These are phyloP conservation scores for Calocera cornea DNA, from an alignment of 768 basidiomycete species.

Conservation along the genomic window DNA sequence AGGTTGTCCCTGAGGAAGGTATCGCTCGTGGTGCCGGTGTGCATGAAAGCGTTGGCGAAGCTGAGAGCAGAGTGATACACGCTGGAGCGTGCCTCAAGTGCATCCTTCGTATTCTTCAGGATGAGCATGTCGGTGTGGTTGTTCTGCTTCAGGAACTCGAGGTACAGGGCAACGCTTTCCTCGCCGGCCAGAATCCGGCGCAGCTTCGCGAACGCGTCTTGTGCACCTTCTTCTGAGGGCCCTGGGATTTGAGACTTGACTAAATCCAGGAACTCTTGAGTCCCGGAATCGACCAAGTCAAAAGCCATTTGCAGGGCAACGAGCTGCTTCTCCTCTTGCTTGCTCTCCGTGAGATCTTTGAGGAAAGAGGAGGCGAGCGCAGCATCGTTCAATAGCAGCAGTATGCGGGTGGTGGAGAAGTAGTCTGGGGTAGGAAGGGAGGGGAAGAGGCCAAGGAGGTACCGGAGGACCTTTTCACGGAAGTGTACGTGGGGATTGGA, in stretches of 20 bases:
- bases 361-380: constrained; percentile 63
- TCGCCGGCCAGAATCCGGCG: constrained; percentile 78
- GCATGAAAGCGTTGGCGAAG: constrained; percentile 94
- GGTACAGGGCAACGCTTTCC: constrained; percentile 81
- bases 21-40: constrained; percentile 95
- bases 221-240: constrained; percentile 45
- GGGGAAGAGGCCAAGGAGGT: constrained; percentile 70
- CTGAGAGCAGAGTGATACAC: constrained; percentile 96
- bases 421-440: constrained; percentile 49
- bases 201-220: constrained; percentile 52
- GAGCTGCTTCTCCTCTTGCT: constrained; percentile 36
- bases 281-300: constrained; percentile 85
- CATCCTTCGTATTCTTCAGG: constrained; percentile 89
- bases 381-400: constrained; percentile 78
- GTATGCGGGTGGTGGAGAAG: constrained; percentile 68
- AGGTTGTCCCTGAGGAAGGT: constrained; percentile 87
- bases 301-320: constrained; percentile 93
- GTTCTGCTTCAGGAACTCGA: constrained; percentile 90
- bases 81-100: constrained; percentile 83
- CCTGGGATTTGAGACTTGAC: constrained; percentile 56
- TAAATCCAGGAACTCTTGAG: constrained; percentile 79
- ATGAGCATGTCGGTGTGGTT: constrained; percentile 87
- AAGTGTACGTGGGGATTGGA: constrained; percentile 35
- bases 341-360: constrained; percentile 36
- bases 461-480: constrained; percentile 26